Base-by-base conservation (phyloP, 805 yeast genomes). In the Isabelozyma rhagii region DNA sequence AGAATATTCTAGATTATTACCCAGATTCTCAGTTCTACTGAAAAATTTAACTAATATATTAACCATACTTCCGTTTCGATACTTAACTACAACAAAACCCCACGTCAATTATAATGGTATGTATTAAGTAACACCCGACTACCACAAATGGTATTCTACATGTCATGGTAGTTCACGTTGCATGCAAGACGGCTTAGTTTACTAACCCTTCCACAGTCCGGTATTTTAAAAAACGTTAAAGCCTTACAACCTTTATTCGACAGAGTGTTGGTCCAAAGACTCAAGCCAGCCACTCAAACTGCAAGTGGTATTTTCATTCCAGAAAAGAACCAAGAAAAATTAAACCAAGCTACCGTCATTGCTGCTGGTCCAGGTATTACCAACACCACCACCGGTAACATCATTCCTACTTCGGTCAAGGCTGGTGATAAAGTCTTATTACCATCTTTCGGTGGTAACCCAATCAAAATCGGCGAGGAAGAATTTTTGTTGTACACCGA, bases 291-390 rank as follows among this genome's bases (percentile, higher is more conserved):
- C 65, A 80, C 93, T 58, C 81, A 91, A 78, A 92, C 98, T 52
- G 87, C 96, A 50, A 84, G 94, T 43, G 98, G 98, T 65, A 82
- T 92, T 64, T 89, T 83, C 74, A 86, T 92, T 59, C 98, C 98
- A 54, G 97, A 92, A 75, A 91, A 91, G 80, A 92, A 93, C 79
- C 96, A 87, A 62, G 93, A 89, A 70, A 94, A 93, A 77, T 82
- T 91, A 66, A 89, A 89, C 79, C 88, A 90, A 73, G 99, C 92
- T 54, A 84, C 85, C 49, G 98, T 93, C 46, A 73, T 93, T 56
- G 93, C 98, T 51, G 90, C 92, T 56, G 99, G 99, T 54, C 98
- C 98, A 48, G 99, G 99, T 59, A 79, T 81, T 66, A 74, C 85
- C 51, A 87, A 87, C 74, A 74, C 80, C 51, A 81, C 84, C 50